Percentiles rank a stretch among this genome's conserved stretches.
Conservation (phyloP, 805 yeast species). For the Brettanomyces bruxellensis region DNA sequence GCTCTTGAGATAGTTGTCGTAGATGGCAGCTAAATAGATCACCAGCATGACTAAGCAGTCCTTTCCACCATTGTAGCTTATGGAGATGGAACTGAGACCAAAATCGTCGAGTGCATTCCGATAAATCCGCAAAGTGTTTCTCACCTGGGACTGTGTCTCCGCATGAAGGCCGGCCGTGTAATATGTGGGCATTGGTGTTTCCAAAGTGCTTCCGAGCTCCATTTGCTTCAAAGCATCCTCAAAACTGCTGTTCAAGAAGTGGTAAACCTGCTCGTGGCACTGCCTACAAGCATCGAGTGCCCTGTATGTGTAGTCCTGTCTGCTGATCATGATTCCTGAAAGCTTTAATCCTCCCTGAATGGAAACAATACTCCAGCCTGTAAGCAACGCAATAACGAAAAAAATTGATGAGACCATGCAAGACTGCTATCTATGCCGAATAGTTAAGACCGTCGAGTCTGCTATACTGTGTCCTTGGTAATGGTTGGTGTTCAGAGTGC, state of each 20-base stretch:
- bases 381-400: not conserved
- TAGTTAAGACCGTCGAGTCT: no score
- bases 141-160: conserved; percentile 19
- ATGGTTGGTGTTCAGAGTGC: no score
- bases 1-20: conserved; percentile 7
- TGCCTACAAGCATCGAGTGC: not conserved
- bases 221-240: not conserved
- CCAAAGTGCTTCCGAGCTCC: not conserved
- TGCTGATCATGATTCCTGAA: not conserved
- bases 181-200: not conserved
- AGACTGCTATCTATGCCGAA: not conserved
- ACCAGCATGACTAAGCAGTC: conserved; percentile 89
- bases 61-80: conserved; percentile 94
- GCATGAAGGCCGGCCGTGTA: conserved; percentile 5
- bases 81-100: conserved; percentile 45
- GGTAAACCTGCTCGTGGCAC: not conserved
- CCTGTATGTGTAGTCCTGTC: not conserved
- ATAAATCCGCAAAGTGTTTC: conserved; percentile 12
- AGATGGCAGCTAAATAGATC: conserved; percentile 51
- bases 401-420: not conserved
- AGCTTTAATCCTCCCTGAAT: not conserved
- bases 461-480: no score
- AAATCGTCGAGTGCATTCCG: conserved; percentile 13
- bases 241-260: not conserved
- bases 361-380: not conserved